A percentile compares a stretch with the other conserved stretches of the same genome.
Conservation (phyloP, 2,329 filamentous ascomycete genomes). For the Neofusicoccum umdonicola region DNA sequence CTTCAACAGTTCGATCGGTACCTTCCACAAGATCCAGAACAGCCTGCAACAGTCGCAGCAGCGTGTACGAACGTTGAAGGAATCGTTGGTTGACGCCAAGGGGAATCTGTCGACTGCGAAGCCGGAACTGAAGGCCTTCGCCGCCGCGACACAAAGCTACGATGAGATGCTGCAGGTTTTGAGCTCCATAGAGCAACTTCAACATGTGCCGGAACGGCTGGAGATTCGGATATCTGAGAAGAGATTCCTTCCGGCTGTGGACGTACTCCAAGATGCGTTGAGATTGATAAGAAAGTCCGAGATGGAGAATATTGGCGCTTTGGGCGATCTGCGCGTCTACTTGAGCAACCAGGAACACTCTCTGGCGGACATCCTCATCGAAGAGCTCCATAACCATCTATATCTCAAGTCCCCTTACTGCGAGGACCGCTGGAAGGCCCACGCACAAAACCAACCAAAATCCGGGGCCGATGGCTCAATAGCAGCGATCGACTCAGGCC, state of each 20-base stretch:
- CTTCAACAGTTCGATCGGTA: slow-evolving; percentile 98
- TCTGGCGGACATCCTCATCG: slow-evolving; percentile 91
- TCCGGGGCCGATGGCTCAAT: slow-evolving; percentile 33
- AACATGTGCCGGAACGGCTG: slow-evolving; percentile 84
- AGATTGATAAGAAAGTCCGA: slow-evolving; percentile 82
- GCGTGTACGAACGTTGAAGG: slow-evolving; percentile 76
- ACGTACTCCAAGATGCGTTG: slow-evolving; percentile 83
- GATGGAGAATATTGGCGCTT: slow-evolving; percentile 84
- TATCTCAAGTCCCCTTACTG: slow-evolving; percentile 98
- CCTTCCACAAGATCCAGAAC: slow-evolving; percentile 96
- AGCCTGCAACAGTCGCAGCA: slow-evolving; percentile 88
- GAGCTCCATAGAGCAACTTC: slow-evolving; percentile 70
- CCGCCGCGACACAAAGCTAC: slow-evolving; percentile 82
- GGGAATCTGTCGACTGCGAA: slow-evolving; percentile 78
- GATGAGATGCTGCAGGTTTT: slow-evolving; percentile 84
- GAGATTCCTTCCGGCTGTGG: slow-evolving; percentile 86
- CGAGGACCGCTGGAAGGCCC: slow-evolving; percentile 88
- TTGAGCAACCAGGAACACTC: slow-evolving; percentile 90
- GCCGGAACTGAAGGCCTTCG: slow-evolving; percentile 86
- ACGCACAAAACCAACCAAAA: slow-evolving; percentile 65
- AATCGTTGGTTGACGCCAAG: slow-evolving; percentile 79
- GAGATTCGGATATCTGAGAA: slow-evolving; percentile 96
- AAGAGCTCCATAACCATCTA: slow-evolving; percentile 93
- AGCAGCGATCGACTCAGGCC: slow-evolving; percentile 40
- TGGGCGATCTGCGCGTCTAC: slow-evolving; percentile 82